Conservation (phyloP, 495 filamentous ascomycete species). For the Talaromyces stipitatus region DNA sequence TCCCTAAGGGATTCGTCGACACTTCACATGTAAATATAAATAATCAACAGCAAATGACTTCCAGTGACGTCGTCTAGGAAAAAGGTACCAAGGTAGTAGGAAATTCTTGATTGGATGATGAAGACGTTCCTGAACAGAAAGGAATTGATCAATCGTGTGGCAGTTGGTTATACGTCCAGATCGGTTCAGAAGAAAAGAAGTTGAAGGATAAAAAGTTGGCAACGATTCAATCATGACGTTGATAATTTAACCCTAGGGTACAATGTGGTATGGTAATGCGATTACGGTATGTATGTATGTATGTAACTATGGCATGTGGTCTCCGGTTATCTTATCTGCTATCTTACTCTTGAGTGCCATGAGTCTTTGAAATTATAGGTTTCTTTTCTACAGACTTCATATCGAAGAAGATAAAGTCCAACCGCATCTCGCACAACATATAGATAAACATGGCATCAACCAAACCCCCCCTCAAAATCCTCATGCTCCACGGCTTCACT, state of each 20-base stretch:
- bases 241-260: too few species aligned
- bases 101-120: background rate
- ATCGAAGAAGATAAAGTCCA: too few species aligned
- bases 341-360: too few species aligned
- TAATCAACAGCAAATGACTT: background rate
- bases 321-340: too few species aligned
- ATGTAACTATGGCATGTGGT: too few species aligned
- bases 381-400: too few species aligned
- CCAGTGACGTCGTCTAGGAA: background rate
- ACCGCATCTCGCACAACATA: too few species aligned
- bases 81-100: background rate
- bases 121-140: background rate
- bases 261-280: too few species aligned
- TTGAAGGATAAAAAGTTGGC: background rate
- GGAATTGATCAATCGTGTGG: background rate
- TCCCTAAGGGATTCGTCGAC: background rate
- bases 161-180: too few species aligned
- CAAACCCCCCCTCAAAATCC: constrained; percentile 34
- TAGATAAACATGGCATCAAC: constrained; percentile 19
- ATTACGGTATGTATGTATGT: too few species aligned
- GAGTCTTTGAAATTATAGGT: too few species aligned
- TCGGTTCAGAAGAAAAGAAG: background rate
- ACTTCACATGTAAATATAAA: background rate
- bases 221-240: background rate
- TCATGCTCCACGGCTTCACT: constrained; percentile 69